Evolutionary conservation across 2,329 filamentous ascomycete genomes (phyloP), one percentile per base, ranked within the genome.

Genomic region (Trichoderma pleuroti): DNA sequence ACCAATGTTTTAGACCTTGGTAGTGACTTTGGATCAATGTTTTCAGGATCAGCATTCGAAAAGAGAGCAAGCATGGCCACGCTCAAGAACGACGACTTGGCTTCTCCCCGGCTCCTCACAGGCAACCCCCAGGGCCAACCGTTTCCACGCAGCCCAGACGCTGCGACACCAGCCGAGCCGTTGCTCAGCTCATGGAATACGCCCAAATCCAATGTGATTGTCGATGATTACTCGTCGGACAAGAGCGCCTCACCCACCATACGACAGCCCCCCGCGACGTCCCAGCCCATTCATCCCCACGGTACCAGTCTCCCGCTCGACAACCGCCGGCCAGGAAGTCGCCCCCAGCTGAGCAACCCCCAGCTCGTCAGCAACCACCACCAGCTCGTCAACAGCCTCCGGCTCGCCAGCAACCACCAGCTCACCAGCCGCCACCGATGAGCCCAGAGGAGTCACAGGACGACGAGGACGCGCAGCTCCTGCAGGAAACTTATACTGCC

Each of bases 1-100:
- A 78, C 79, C 52, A 60, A 49, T 28, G 56, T 52, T 61, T 75
- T 89, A 18, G 87, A 89, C 74, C 76, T 90, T 61, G 87, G 87
- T 18, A 84, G 86, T 60, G 87, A 89, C 74, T 87, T 89, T 73
- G 83, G 85, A 71, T 86, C 83, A 70, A 87, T 89, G 84, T 82
- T 89, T 52, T 81, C 81, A 12, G 82, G 80, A 24, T 86, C 81
- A 11, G 82, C 80, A n/a, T 86, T 87, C 62, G 86, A 87, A 72
- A 88, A 88, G 77, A 81, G 86, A 72, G 81, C 84, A 26, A 86
- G 86, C 74, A 81, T 83, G 62, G 80, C 80, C n/a, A 86, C 85
- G 5, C 72, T 86, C 69, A 84, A 82, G 64, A 83, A 81, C 24
- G 81, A 83, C 39, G 78, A 79, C 12, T 73, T 77, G 10, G 77